A percentile compares a stretch with the other conserved stretches of the same genome.
These are phyloP conservation scores for Cladosporium sp. DNA, from an alignment of 2,329 filamentous ascomycete genomes.

Conservation along the genomic window DNA sequence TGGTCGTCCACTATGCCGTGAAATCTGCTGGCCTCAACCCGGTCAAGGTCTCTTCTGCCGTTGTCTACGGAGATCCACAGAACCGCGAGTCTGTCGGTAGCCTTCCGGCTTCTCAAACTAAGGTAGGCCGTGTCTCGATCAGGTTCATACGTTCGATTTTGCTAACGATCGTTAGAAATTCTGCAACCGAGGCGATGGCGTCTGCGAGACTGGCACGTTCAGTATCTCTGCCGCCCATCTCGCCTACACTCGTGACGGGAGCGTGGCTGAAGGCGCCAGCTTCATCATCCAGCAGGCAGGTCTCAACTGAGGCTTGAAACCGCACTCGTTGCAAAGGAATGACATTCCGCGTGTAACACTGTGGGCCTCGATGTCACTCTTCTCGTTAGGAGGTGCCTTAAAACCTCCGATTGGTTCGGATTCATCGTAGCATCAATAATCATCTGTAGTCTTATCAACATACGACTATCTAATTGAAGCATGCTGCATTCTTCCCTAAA, in stretches of 20 bases:
- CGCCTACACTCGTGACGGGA: conserved; percentile 3
- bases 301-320: neutral
- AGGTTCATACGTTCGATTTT: neutral
- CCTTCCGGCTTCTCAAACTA: conserved; percentile 19
- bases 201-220: conserved; percentile 22
- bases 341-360: no score
- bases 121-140: conserved; percentile 23
- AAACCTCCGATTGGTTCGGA: no score
- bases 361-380: no score
- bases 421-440: no score
- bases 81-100: conserved; percentile 20
- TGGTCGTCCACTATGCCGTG: conserved; percentile 21
- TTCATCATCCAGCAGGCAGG: conserved; percentile 4
- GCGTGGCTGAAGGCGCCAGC: neutral
- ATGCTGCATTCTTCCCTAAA: no score
- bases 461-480: no score
- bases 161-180: neutral
- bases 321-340: no score
- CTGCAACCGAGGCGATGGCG: conserved; percentile 20
- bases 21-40: conserved; percentile 12
- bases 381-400: no score
- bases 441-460: no score
- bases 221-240: conserved; percentile 22
- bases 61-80: conserved; percentile 30
- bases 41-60: conserved; percentile 17